phyloP scores from a whole-genome alignment of 768 basidiomycete genomes.

The Boletus pseudo-olivaceus region DNA sequence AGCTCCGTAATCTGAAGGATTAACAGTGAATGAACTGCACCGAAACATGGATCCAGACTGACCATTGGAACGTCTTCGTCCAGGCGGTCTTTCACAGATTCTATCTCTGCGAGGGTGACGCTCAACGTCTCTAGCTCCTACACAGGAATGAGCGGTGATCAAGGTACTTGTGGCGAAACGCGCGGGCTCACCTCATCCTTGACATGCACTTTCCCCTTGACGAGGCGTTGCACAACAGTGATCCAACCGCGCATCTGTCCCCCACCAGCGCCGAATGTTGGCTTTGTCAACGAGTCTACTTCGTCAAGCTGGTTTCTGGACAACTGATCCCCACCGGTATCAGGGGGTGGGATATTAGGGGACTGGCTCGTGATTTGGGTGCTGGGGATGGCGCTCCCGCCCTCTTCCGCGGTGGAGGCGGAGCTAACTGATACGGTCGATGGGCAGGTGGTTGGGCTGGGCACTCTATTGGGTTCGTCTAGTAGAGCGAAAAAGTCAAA shows the following conservation, averaged over 20 bases:
- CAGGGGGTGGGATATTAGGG: conserved; percentile 2
- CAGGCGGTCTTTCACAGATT: conserved; percentile 20
- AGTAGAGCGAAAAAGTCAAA: conserved; percentile 4
- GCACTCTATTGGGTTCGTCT: conserved; percentile 7
- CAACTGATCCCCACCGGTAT: neutral
- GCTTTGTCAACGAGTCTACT: neutral
- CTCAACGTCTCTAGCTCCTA: conserved; percentile 28
- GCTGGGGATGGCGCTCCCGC: conserved; percentile 7
- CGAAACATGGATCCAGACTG: neutral
- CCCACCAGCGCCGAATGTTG: neutral
- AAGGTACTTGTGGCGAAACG: neutral
- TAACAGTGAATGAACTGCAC: neutral
- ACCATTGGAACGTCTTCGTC: conserved; percentile 12
- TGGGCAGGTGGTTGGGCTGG: neutral
- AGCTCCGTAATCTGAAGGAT: conserved; percentile 17
- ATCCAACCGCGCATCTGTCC: conserved; percentile 19
- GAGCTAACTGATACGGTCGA: conserved; percentile 1
- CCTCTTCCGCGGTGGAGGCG: conserved; percentile 1
- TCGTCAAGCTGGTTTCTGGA: neutral
- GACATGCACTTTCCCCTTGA: conserved; percentile 27
- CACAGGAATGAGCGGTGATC: neutral
- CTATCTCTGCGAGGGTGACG: conserved; percentile 29
- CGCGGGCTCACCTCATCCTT: conserved; percentile 18
- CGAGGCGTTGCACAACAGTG: conserved; percentile 26
- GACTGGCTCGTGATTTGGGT: conserved; percentile 21